Evolutionary conservation across 2,329 filamentous ascomycete genomes (phyloP), one percentile per base, ranked within the genome.

Genomic region (Colletotrichum abscissum): DNA sequence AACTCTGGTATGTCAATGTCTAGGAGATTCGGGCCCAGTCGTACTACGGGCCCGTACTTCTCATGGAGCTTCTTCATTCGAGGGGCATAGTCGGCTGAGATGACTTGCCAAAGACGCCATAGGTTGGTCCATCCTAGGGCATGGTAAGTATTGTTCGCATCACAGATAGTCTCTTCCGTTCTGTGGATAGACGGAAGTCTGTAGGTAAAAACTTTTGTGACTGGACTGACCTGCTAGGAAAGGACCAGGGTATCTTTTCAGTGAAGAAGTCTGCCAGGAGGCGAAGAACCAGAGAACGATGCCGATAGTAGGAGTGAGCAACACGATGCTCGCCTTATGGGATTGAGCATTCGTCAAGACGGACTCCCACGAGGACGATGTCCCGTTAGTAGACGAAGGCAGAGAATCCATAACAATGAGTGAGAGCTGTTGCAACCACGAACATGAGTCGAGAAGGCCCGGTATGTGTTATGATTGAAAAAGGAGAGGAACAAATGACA

Each of bases 241-340:
- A 1, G 81, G 81, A 3, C 81, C 81, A 2, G 80, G 80, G 67
- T 80, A 82, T 7, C 75, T 80, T 57, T 73, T 79, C 52, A 82
- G 66, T 1, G 78, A 81, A 58, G 76, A 78, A 0, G 52, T 56
- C 8, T 58, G 57, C 55, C 59, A 69, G 5, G 60, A 66, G 12
- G 64, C 38, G 16, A 72, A 22, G 16, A 62, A 63, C 64, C 69
- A 74, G 12, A 68, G 9, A 22, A 64, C 64, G 54, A 22, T 35
- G 14, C 38, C 28, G 24, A 57, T 3, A 7, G 46, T 24, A 1
- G 72, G 59, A 12, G 59, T 30, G 1, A 64, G n/a, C 4, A 72
- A 42, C 1, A 52, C 5, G 28, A 64, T 46, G 24, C 24, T 59
- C 5, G 19, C 2, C 26, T 56, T 72, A 54, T 67, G 49, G 3